Evolutionary conservation across 129 eudicot species (phyloP), one percentile per base, ranked within the genome.

Genomic region (Ambrosia artemisiifolia): DNA sequence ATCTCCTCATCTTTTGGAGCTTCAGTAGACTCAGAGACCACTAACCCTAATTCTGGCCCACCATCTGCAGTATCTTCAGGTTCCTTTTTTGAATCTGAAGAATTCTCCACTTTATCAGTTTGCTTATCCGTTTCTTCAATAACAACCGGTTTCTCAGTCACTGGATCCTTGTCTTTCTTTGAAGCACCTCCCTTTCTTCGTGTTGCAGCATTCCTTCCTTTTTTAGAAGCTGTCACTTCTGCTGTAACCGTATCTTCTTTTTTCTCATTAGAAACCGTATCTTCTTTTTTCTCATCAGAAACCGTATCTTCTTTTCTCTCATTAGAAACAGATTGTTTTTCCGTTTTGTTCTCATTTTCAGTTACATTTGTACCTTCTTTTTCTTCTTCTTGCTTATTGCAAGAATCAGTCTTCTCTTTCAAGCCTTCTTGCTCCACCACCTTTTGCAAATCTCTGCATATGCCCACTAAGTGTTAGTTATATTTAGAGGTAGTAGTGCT

Each of bases 1-100:
- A 80, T 78, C 67, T 67, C 84, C 65, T 68, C 90, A 70, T 86
- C 88, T 65, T 85, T 85, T 18, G 63, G 61, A 71, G 82, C 82
- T 59, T 75, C 86, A 67, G 65, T 40, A 55, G 78, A 69, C 66
- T 81, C 72, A 73, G 87, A 64, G 64, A 69, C 63, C 50, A 18
- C 70, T 35, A 50, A 62, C 60, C 42, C 76, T 56, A 47, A 75
- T n/a, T 57, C 65, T 9, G 73, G 54, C 57, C 56, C 78, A 24
- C 70, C 77, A 67, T 68, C 68, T 28, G 10, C 67, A 32, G 62
- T 30, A 64, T 79, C 85, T 60, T 63, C 84, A 36, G 90, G 56
- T 65, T 79, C 88, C 60, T 82, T 77, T 50, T 71, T 80, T 54
- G 84, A 47, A 71, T 60, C 73, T 59, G 84, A 66, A 75, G 80